A percentile compares a stretch with the other conserved stretches of the same genome.
phyloP scores from a whole-genome alignment of 148 eudicot genomes.

The Rhododendron williamsianum region DNA sequence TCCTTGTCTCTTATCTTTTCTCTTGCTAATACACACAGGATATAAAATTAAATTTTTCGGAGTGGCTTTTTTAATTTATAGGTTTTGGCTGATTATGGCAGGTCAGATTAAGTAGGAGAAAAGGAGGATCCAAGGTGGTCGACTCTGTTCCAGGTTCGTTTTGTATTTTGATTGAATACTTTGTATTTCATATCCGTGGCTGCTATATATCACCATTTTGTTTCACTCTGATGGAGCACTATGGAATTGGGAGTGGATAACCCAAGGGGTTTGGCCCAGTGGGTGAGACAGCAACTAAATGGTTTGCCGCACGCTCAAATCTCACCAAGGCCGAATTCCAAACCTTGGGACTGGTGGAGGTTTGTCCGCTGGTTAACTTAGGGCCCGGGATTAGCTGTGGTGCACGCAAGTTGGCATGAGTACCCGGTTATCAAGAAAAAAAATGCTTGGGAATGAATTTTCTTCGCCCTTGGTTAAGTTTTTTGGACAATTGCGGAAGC shows the following conservation, averaged over 20 bases:
- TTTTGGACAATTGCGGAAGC: not conserved
- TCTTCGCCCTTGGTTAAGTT: too few species aligned
- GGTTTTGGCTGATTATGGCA: conserved; percentile 34
- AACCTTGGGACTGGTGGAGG: too few species aligned
- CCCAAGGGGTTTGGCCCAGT: not conserved
- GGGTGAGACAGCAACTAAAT: too few species aligned
- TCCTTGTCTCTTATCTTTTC: not conserved
- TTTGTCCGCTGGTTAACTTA: too few species aligned
- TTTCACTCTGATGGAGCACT: not conserved
- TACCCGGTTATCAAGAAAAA: too few species aligned
- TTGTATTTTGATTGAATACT: conserved; percentile 7
- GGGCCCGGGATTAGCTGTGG: too few species aligned
- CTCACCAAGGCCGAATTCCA: too few species aligned
- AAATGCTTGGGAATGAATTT: too few species aligned
- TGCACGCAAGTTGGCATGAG: too few species aligned
- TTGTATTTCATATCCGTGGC: not conserved
- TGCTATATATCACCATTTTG: not conserved
- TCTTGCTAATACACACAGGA: not conserved
- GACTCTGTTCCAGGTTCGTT: conserved; percentile 50
- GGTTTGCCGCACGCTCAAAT: too few species aligned
- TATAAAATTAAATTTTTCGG: not conserved
- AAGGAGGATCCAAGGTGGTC: conserved; percentile 26
- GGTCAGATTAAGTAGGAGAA: conserved; percentile 26
- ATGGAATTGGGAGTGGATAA: not conserved
- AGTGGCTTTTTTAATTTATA: conserved; percentile 7